Conservation (phyloP, 2,329 filamentous ascomycete genomes). For the Fusarium redolens region DNA sequence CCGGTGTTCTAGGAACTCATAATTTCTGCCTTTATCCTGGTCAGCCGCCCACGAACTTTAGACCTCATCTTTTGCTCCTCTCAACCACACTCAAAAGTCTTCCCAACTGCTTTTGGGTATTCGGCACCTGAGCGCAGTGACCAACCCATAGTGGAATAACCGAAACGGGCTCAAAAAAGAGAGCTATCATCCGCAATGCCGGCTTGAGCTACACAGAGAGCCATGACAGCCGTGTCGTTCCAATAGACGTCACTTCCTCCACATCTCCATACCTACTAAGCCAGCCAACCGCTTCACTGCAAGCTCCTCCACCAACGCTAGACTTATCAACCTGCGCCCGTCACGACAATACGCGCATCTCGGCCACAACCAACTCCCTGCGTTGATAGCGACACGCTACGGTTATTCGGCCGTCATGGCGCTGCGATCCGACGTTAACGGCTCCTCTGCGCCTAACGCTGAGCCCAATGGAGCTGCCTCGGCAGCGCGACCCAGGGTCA, state of each 20-base stretch:
- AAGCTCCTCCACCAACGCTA: slow-evolving; percentile 43
- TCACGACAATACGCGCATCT: slow-evolving; percentile 41
- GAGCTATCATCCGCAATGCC: slow-evolving; percentile 39
- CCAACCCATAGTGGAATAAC: background rate
- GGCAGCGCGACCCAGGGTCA: slow-evolving; percentile 44
- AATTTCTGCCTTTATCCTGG: slow-evolving; percentile 43
- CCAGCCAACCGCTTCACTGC: slow-evolving; percentile 36
- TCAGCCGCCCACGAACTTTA: slow-evolving; percentile 41
- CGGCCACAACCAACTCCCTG: slow-evolving; percentile 27
- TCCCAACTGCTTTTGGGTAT: background rate
- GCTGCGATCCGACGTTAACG: slow-evolving; percentile 49
- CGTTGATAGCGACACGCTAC: slow-evolving; percentile 32
- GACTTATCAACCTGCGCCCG: slow-evolving; percentile 33
- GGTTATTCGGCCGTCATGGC: slow-evolving; percentile 47
- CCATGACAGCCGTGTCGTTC: slow-evolving; percentile 43
- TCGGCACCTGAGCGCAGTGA: background rate
- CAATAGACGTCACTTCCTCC: slow-evolving; percentile 46
- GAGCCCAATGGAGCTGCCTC: slow-evolving; percentile 39
- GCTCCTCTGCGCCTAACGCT: slow-evolving; percentile 44
- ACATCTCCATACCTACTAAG: slow-evolving; percentile 24
- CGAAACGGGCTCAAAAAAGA: slow-evolving; percentile 16
- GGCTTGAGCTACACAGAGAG: slow-evolving; percentile 37
- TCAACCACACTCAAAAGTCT: slow-evolving; percentile 3
- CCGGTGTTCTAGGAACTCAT: slow-evolving; percentile 36
- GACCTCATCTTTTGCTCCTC: slow-evolving; percentile 29